Conservation (phyloP, 169 alveolate genomes). For the Plasmodium knowlesi region DNA sequence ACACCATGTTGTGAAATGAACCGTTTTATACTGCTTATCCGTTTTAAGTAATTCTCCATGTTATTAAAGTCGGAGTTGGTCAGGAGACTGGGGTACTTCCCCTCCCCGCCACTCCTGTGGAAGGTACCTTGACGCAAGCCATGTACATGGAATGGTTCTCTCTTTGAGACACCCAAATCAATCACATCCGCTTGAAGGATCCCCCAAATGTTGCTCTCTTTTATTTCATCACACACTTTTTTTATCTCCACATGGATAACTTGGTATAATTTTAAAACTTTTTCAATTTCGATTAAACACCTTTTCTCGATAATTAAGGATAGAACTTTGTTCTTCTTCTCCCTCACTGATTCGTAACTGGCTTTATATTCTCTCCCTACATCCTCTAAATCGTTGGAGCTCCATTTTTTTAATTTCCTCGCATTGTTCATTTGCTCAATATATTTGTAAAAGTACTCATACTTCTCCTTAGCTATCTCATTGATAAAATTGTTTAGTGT, state of each 20-base stretch:
- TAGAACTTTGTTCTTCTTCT: background rate
- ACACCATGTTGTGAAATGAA: constrained; percentile 25
- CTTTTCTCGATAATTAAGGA: constrained; percentile 37
- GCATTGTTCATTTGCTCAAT: constrained; percentile 31
- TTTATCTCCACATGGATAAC: constrained; percentile 14
- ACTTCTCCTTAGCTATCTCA: constrained; percentile 42
- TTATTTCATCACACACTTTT: constrained; percentile 27
- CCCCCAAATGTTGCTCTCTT: background rate
- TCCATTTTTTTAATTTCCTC: constrained; percentile 17
- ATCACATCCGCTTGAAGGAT: background rate
- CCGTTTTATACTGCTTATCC: background rate
- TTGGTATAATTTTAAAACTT: constrained; percentile 31
- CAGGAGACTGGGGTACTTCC: background rate
- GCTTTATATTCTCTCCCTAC: background rate
- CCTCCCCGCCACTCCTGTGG: background rate
- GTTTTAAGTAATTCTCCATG: constrained; percentile 21
- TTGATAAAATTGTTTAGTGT: constrained; percentile 47
- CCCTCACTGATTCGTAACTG: constrained; percentile 31
- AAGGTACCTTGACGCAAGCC: background rate
- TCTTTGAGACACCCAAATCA: background rate
- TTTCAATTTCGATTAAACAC: constrained; percentile 69
- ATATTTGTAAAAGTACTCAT: constrained; percentile 65
- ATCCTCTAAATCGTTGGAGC: constrained; percentile 1
- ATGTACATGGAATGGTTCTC: background rate
- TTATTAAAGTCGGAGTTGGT: background rate